phyloP scores from a whole-genome alignment of 345 rosid genomes.

The Hibiscus tridactylites region DNA sequence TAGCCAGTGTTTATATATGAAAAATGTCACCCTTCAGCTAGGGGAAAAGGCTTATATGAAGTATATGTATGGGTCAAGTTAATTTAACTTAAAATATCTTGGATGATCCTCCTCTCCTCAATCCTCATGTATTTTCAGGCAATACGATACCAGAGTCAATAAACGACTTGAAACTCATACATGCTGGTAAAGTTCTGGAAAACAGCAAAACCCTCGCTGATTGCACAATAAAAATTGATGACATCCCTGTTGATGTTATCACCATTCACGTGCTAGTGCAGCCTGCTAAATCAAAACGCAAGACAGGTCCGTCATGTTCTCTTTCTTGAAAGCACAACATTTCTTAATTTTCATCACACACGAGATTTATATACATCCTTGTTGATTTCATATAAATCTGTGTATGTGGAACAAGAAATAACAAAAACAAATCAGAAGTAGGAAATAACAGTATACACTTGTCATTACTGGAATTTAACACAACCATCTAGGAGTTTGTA shows the following conservation, averaged over 20 bases:
- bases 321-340: background rate
- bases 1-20: background rate
- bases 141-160: slow-evolving; percentile 26
- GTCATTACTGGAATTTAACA: background rate
- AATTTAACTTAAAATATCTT: background rate
- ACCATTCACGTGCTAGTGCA: slow-evolving; percentile 37
- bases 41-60: background rate
- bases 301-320: slow-evolving; percentile 24
- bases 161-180: slow-evolving; percentile 33
- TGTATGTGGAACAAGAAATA: no score
- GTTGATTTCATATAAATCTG: background rate
- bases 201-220: slow-evolving; percentile 31
- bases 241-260: slow-evolving; percentile 24
- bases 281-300: slow-evolving; percentile 22
- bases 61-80: background rate
- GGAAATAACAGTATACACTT: background rate
- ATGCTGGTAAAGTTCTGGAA: slow-evolving; percentile 36
- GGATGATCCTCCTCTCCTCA: background rate
- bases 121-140: slow-evolving; percentile 17
- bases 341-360: background rate
- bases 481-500: background rate
- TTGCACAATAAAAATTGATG: slow-evolving; percentile 20
- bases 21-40: background rate
- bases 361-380: background rate
- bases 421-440: no score